These are phyloP conservation scores for Paramecium primaurelia DNA, from an alignment of 73 alveolate species.

Conservation along the genomic window DNA sequence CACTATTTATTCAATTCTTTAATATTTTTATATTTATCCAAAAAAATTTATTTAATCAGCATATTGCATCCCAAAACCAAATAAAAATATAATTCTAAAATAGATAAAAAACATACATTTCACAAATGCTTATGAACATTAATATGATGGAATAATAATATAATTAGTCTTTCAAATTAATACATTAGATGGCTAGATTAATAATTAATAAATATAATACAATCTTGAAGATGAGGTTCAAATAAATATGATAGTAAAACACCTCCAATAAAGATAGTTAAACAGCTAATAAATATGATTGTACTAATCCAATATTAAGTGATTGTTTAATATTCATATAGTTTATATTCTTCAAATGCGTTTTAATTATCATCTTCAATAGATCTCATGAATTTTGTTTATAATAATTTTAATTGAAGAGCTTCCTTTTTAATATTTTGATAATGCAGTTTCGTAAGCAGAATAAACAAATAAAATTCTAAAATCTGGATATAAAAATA, in stretches of 20 bases:
- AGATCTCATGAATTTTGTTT: background rate
- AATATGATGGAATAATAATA: background rate
- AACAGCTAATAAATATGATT: background rate
- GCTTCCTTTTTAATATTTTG: background rate
- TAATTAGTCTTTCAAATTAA: background rate
- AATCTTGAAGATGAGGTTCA: background rate
- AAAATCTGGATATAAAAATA: background rate
- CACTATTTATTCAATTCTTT: background rate
- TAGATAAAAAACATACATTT: background rate
- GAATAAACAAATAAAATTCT: background rate
- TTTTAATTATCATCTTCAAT: background rate
- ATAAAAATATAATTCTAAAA: background rate
- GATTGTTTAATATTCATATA: background rate
- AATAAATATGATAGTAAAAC: background rate
- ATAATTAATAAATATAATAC: background rate
- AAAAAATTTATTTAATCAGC: background rate
- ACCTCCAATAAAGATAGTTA: background rate
- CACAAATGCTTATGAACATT: background rate
- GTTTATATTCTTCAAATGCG: background rate
- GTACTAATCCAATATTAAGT: background rate
- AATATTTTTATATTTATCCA: background rate
- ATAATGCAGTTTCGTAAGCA: background rate
- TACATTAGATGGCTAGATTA: background rate
- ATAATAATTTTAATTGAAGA: background rate
- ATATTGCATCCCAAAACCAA: background rate